Evolutionary conservation across 1,284 basidiomycete genomes (phyloP).

Genomic region (Cryptococcus jaspeensis): DNA sequence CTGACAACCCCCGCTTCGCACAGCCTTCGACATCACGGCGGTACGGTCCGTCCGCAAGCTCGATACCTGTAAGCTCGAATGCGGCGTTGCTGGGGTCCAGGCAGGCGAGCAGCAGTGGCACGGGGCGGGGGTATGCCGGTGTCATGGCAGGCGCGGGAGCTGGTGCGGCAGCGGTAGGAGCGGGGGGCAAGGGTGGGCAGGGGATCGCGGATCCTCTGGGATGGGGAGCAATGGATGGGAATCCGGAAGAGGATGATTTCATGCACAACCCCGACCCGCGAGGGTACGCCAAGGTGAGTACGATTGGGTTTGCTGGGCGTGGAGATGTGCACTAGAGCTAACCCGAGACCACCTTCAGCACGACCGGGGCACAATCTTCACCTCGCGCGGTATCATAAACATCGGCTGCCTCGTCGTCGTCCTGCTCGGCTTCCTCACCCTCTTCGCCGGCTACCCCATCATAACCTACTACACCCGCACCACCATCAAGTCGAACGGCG

Average conservation of each 20-base stretch:
- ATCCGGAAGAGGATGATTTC: constrained; percentile 53
- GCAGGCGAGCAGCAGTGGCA: neutral
- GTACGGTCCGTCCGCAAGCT: constrained; percentile 37
- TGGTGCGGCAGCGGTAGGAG: constrained; percentile 3
- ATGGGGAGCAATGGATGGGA: constrained; percentile 25
- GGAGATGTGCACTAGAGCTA: no score
- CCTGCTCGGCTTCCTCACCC: constrained; percentile 60
- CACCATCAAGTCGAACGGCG: constrained; percentile 48
- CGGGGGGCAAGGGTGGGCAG: constrained; percentile 10
- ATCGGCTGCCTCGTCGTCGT: constrained; percentile 71
- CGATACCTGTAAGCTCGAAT: no score
- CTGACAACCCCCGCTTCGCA: neutral
- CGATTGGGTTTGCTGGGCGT: neutral
- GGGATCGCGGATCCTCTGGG: constrained; percentile 4
- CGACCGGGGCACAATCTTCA: constrained; percentile 63
- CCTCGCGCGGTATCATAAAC: constrained; percentile 68
- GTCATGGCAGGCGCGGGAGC: no score
- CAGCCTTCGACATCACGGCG: constrained; percentile 18
- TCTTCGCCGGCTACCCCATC: constrained; percentile 61
- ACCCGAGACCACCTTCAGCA: constrained; percentile 18
- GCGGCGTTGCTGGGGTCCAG: constrained; percentile 16
- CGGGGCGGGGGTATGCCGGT: neutral
- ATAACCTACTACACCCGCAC: constrained; percentile 46
- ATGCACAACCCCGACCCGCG: constrained; percentile 58
- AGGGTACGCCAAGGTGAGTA: constrained; percentile 59